Percentiles rank a stretch among this genome's conserved stretches.
Evolutionary conservation across 2,329 filamentous ascomycete species (phyloP).

Genomic region (Cladosporium velox): DNA sequence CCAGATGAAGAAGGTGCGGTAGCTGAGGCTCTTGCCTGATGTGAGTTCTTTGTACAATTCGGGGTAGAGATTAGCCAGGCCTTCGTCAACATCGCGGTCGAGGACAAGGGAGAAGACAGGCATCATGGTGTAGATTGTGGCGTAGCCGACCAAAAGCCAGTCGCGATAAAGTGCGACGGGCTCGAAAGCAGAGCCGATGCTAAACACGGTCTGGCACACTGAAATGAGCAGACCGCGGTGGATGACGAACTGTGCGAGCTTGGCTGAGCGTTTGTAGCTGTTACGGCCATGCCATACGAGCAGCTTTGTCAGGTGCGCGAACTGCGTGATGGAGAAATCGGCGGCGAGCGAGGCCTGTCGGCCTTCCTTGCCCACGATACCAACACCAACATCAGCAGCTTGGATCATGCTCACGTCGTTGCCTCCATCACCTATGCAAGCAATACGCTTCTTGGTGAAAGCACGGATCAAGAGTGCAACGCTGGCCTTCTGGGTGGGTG

Average conservation of each 20-base stretch:
- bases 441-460: conserved; percentile 91
- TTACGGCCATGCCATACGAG: conserved; percentile 99
- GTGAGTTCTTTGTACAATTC: conserved; percentile 99
- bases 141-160: conserved; percentile 95
- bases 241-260: conserved; percentile 96
- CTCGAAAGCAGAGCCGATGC: conserved; percentile 87
- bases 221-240: conserved; percentile 93
- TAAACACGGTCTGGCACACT: conserved; percentile 97
- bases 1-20: conserved; percentile 96
- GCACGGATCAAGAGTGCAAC: conserved; percentile 86
- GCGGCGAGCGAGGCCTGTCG: conserved; percentile 91
- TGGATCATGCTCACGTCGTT: conserved; percentile 99
- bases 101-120: conserved; percentile 93
- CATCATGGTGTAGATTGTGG: conserved; percentile 90
- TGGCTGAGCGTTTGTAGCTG: conserved; percentile 92
- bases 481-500: conserved; percentile 94
- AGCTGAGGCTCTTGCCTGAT: conserved; percentile 79
- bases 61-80: conserved; percentile 89
- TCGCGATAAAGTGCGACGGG: conserved; percentile 94
- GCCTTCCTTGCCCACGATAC: conserved; percentile 97
- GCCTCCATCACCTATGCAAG: conserved; percentile 95
- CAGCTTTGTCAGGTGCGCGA: conserved; percentile 90
- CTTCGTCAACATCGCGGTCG: conserved; percentile 92
- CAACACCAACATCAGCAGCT: conserved; percentile 94
- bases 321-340: conserved; percentile 95